Conservation (phyloP, 441 rosid genomes). For the Corymbia calophylla region DNA sequence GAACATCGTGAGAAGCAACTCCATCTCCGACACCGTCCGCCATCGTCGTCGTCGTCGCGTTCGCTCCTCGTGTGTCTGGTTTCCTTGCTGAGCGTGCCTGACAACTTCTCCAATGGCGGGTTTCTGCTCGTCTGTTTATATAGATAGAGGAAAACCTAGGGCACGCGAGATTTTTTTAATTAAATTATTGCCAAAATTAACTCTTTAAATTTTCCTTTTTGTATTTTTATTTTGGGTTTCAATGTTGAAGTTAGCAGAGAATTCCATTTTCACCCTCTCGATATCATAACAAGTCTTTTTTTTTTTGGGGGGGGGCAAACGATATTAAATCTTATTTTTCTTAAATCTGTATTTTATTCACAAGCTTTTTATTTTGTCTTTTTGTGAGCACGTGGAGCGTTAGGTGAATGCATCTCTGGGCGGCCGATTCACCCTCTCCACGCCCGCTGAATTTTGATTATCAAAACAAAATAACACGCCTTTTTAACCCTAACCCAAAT, state of each 20-base stretch:
- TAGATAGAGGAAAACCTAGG: background rate
- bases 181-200: no score
- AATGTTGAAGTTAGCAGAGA: no score
- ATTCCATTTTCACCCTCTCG: background rate
- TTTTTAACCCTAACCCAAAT: background rate
- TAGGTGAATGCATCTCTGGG: no score
- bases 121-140: background rate
- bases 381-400: background rate
- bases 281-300: no score
- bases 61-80: background rate
- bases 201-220: no score
- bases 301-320: no score
- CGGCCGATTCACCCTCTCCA: no score
- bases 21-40: background rate
- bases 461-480: background rate
- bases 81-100: background rate
- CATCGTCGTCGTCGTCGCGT: background rate
- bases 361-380: background rate
- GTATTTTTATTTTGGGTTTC: no score
- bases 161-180: background rate
- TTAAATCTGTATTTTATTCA: no score
- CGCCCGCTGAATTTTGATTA: background rate
- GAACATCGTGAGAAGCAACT: background rate
- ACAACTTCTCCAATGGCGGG: background rate
- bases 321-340: no score